A percentile compares a stretch with the other conserved stretches of the same genome.
These are phyloP conservation scores for Ceraceosorus bombacis DNA, from an alignment of 1,284 basidiomycete species.

Conservation along the genomic window DNA sequence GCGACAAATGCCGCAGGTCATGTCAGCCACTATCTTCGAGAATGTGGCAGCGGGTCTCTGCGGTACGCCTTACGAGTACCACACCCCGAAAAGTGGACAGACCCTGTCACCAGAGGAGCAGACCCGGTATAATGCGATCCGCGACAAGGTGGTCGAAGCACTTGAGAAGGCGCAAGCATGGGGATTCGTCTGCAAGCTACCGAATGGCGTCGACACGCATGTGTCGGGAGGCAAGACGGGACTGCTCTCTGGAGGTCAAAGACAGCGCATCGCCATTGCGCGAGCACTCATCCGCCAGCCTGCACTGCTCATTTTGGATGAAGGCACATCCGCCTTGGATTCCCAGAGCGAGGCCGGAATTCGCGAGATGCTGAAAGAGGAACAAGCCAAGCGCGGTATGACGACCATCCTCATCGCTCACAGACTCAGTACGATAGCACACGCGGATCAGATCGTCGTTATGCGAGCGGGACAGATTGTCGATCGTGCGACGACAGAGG, in stretches of 20 bases:
- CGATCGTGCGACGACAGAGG: constrained; percentile 25
- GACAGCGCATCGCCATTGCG: constrained; percentile 44
- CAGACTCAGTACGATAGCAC: constrained; percentile 42
- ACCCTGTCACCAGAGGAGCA: constrained; percentile 10
- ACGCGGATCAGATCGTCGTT: constrained; percentile 43
- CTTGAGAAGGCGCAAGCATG: constrained; percentile 50
- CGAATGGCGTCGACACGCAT: constrained; percentile 48
- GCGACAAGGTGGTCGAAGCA: constrained; percentile 40
- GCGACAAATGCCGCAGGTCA: constrained; percentile 50
- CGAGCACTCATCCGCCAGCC: constrained; percentile 43
- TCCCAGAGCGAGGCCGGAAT: constrained; percentile 42
- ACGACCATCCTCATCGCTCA: constrained; percentile 44
- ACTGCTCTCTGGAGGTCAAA: constrained; percentile 42
- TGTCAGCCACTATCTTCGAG: constrained; percentile 42
- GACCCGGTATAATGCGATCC: constrained; percentile 28
- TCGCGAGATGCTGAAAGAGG: constrained; percentile 31
- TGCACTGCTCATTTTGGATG: constrained; percentile 38
- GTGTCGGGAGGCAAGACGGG: constrained; percentile 49
- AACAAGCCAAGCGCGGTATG: constrained; percentile 43
- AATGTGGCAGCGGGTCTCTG: constrained; percentile 44
- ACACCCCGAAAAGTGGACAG: constrained; percentile 17
- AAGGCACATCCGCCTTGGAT: constrained; percentile 44
- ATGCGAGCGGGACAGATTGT: constrained; percentile 36
- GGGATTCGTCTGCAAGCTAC: constrained; percentile 49
- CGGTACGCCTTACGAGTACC: constrained; percentile 29